A percentile compares a stretch with the other conserved stretches of the same genome.
Evolutionary conservation across 495 filamentous ascomycete genomes (phyloP).

Genomic region (Penicillium argentinense): DNA sequence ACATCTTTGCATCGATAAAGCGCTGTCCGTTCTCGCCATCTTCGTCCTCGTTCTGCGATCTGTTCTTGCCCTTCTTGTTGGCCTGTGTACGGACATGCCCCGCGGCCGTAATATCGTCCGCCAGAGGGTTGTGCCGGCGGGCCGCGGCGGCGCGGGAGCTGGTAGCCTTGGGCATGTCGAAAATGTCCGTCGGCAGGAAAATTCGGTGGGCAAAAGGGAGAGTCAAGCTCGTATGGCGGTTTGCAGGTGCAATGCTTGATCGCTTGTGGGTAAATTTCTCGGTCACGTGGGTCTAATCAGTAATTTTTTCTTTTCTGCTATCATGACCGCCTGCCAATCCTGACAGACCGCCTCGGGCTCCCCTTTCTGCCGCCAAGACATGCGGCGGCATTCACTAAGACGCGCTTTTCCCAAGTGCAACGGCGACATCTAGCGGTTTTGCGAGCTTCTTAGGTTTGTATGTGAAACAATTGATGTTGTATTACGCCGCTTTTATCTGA

Average conservation of each 20-base stretch:
- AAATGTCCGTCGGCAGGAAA: not conserved
- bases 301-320: slow-evolving; percentile 30
- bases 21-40: slow-evolving; percentile 62
- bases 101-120: slow-evolving; percentile 66
- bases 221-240: slow-evolving; percentile 6
- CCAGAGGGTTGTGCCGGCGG: slow-evolving; percentile 68
- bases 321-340: slow-evolving; percentile 16
- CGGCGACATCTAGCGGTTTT: no score
- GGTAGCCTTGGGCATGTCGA: slow-evolving; percentile 46
- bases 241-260: slow-evolving; percentile 7
- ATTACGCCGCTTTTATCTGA: no score
- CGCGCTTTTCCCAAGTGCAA: no score
- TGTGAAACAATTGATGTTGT: no score
- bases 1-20: slow-evolving; percentile 83
- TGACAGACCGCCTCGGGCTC: slow-evolving; percentile 23
- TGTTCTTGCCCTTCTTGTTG: slow-evolving; percentile 58
- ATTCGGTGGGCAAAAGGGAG: not conserved
- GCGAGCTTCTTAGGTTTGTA: no score
- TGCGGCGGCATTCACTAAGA: no score
- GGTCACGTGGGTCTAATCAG: slow-evolving; percentile 35
- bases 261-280: slow-evolving; percentile 43
- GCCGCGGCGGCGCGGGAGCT: slow-evolving; percentile 40
- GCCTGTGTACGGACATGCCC: slow-evolving; percentile 58
- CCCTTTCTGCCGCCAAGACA: slow-evolving; percentile 26
- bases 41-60: slow-evolving; percentile 49